These are phyloP conservation scores for Brassica rapa DNA, from an alignment of 345 rosid species.

Conservation along the genomic window DNA sequence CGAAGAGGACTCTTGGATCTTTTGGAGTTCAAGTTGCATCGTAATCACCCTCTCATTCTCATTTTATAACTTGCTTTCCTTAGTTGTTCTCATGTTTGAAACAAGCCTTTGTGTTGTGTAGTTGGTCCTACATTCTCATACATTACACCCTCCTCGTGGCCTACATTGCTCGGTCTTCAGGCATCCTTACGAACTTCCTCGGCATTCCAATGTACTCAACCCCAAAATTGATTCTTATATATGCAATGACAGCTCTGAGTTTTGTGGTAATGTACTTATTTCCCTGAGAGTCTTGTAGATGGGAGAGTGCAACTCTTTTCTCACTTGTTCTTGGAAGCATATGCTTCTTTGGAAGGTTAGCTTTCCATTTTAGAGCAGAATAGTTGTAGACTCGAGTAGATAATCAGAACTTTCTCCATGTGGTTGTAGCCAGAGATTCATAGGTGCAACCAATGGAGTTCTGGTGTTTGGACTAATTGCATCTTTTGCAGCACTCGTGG, in stretches of 20 bases:
- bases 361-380: background rate
- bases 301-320: conserved; percentile 84
- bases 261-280: conserved; percentile 20
- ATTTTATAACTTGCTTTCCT: conserved; percentile 3
- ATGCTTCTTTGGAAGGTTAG: conserved; percentile 92
- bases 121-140: conserved; percentile 90
- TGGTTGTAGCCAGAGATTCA: conserved; percentile 75
- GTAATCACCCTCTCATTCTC: conserved; percentile 47
- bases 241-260: background rate
- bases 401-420: conserved; percentile 6
- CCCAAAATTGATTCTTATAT: conserved; percentile 12
- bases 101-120: conserved; percentile 45
- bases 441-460: conserved; percentile 83
- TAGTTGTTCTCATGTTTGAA: background rate
- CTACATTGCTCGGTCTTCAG: conserved; percentile 95
- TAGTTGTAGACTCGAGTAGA: conserved; percentile 4
- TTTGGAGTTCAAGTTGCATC: conserved; percentile 87
- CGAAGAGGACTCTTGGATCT: conserved; percentile 77
- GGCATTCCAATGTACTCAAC: conserved; percentile 74
- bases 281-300: conserved; percentile 58
- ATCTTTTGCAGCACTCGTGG: conserved; percentile 88
- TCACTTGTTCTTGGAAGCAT: conserved; percentile 71
- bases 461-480: conserved; percentile 66
- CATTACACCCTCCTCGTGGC: conserved; percentile 92
- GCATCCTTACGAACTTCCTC: conserved; percentile 68